Evolutionary conservation across 352 stramenopile genomes (phyloP), one percentile per base, ranked within the genome.

Genomic region (Achlya hypogyna): DNA sequence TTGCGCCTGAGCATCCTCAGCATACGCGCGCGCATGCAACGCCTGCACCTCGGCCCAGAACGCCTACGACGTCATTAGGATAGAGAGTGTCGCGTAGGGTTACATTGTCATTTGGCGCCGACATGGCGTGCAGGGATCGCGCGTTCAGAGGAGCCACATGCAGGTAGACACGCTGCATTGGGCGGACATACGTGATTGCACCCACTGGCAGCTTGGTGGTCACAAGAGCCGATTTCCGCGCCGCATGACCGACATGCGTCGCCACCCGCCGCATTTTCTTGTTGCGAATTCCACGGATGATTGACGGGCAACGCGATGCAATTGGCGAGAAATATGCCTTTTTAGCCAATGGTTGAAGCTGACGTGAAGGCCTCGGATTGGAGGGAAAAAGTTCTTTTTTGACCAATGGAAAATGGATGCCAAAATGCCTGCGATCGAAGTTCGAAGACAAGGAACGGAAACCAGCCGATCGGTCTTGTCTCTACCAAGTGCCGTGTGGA

Each of bases 1-100:
- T 27, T 67, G 60, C n/a, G 60, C 60, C 23, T 20, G 4, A 25
- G 60, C 60, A 58, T 67, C 60, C 12, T 67, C 38, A 6, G 40
- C 42, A 34, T 59, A 38, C 6, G 60, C 60, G 23, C 60, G 60
- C 34, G 59, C 60, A 34, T 67, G 43, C 51, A 67, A 20, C 27
- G 51, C 60, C 8, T 67, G 20, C 14, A 58, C 29, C 28, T 67
- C 43, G 3, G 38, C 14, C 60, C 60, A 67, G 4, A 67, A 34
- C 10, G 23, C 47, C 25, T 58, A 23, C 45, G 9, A 52, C 5
- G 2, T 32, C 49, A 56, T 56, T 10, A 56, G 25, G 49, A 56
- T 56, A 16, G 31, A 12, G 25, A 38, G 16, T 35, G 25, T 38
- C 31, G 25, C 31, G 25, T 56, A 10, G 25, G 25, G 25, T 56